Conservation (phyloP, 352 stramenopile genomes). For the Pythium rishiriense region DNA sequence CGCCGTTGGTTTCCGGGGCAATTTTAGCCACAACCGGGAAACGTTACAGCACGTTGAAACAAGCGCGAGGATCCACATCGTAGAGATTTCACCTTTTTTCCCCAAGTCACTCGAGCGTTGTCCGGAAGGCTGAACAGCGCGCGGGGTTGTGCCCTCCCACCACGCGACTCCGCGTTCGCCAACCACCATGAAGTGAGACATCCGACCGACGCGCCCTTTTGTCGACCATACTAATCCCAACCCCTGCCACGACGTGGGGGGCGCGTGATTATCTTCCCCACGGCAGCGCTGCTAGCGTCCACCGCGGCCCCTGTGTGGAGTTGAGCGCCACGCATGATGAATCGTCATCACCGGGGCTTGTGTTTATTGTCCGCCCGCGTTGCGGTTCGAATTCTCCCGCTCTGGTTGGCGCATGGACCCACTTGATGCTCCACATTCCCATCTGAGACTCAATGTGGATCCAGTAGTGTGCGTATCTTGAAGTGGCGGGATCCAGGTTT, state of each 20-base stretch:
- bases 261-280: too few relatives aligned
- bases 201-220: neutral
- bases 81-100: neutral
- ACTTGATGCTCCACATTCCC: neutral
- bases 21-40: neutral
- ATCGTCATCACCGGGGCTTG: neutral
- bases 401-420: too few relatives aligned
- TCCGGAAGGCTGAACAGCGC: too few relatives aligned
- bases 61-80: neutral
- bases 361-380: neutral
- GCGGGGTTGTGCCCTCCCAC: too few relatives aligned
- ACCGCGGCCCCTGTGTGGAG: too few relatives aligned
- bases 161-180: too few relatives aligned
- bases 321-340: too few relatives aligned
- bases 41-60: neutral
- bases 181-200: too few relatives aligned
- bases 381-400: neutral
- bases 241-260: too few relatives aligned
- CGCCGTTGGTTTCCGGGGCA: neutral
- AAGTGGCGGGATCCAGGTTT: conserved; percentile 21
- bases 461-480: conserved; percentile 13
- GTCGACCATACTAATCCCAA: neutral
- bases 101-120: too few relatives aligned
- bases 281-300: neutral
- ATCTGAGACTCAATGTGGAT: neutral